Base-by-base conservation (phyloP, 139 green algal genomes). In the Chlamydomonas incerta region DNA sequence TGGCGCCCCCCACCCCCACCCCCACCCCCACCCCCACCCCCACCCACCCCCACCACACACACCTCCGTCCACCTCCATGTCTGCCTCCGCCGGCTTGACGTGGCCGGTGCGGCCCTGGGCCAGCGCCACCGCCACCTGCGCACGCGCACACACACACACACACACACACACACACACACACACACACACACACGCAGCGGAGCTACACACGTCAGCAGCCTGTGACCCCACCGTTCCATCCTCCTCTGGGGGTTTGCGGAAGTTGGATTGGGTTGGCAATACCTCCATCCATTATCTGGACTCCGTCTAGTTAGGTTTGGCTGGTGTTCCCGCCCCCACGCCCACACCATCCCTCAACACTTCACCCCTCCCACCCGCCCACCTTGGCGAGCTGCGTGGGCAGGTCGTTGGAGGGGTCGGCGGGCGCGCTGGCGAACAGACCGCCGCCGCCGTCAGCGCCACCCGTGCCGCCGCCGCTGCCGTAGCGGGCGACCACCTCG, bases 311-410 rank as follows among this genome's bases (percentile, higher is more conserved):
- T n/a, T n/a, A n/a, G n/a, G n/a, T n/a, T n/a, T n/a, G n/a, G n/a
- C n/a, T n/a, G n/a, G n/a, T n/a, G n/a, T n/a, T n/a, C n/a, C n/a
- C n/a, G n/a, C n/a, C n/a, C n/a, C n/a, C n/a, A n/a, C n/a, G n/a
- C n/a, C n/a, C n/a, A n/a, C n/a, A n/a, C n/a, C n/a, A n/a, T n/a
- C n/a, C n/a, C n/a, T n/a, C n/a, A n/a, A n/a, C n/a, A n/a, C 41
- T 5, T 50, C 41, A 8, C 41, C 41, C 6, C 41, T 8, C 6
- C 41, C 35, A 50, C 21, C 14, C 10, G 1, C 60, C 3, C 29
- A 96, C 79, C 90, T 98, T 97, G 55, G 95, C 80, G 60, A 97
- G 87, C 87, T 99, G 97, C 0, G 87, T 86, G 21, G 86, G 80
- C 58, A 99, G 92, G 92, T 99, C 96, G 47, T 83, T 14, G 24